Evolutionary conservation across 2,329 filamentous ascomycete species (phyloP).

Genomic region (Nothophaeocryptopus gaeumannii): DNA sequence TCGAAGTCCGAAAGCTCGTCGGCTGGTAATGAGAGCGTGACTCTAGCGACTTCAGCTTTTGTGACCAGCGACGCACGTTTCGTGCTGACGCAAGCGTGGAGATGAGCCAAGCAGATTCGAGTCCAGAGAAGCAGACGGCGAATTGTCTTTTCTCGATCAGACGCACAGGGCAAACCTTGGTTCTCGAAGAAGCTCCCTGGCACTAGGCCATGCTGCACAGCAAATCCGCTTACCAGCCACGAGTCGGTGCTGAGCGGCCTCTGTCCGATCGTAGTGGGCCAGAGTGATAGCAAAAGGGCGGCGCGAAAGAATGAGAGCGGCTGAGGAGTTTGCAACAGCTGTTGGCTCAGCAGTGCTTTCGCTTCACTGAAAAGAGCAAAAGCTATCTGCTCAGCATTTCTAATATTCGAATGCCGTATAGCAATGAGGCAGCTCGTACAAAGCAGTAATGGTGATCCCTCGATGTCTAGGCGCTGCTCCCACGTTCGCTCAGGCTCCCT

Average conservation of each 20-base stretch:
- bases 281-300: constrained; percentile 9
- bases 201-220: constrained; percentile 6
- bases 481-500: background rate
- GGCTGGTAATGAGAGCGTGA: constrained; percentile 38
- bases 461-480: background rate
- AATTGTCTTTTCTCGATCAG: constrained; percentile 2
- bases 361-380: constrained; percentile 5
- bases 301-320: constrained; percentile 10
- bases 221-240: constrained; percentile 9
- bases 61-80: constrained; percentile 44
- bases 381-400: constrained; percentile 3
- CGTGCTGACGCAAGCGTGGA: constrained; percentile 41
- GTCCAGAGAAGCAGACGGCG: constrained; percentile 9
- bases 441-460: constrained; percentile 6
- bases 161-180: constrained; percentile 1
- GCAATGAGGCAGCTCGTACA: constrained; percentile 12
- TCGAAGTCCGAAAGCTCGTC: constrained; percentile 46
- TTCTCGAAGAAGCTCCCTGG: constrained; percentile 4
- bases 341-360: background rate
- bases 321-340: constrained; percentile 7
- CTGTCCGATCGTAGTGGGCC: constrained; percentile 12
- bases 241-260: constrained; percentile 8
- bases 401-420: constrained; percentile 6
- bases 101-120: constrained; percentile 41
- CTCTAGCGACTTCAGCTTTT: constrained; percentile 39